Conservation (phyloP, 2,329 filamentous ascomycete species). For the Pochonia chlamydosporia region DNA sequence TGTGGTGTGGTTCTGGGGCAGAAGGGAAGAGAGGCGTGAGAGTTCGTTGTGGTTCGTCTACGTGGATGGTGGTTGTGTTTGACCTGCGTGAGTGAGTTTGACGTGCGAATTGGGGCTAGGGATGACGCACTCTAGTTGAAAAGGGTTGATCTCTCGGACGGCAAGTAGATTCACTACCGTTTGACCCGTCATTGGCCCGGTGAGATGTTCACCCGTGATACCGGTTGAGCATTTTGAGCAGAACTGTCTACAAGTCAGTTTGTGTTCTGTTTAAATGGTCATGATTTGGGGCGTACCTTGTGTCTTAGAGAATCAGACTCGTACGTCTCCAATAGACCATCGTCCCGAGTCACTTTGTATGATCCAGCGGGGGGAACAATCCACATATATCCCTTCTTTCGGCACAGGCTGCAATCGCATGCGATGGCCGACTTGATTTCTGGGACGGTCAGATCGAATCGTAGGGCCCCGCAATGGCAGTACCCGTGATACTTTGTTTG, state of each 20-base stretch:
- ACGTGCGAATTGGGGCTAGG: no score
- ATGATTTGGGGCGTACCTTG: constrained; percentile 9
- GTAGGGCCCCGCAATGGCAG: neutral
- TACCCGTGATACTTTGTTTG: neutral
- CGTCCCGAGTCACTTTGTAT: constrained; percentile 11
- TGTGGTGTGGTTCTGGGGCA: constrained; percentile 8
- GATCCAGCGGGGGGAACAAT: constrained; percentile 5
- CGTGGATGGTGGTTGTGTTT: neutral
- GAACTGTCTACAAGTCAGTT: constrained; percentile 14
- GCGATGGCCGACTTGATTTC: neutral
- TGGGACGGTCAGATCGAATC: neutral
- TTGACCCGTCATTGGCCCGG: constrained; percentile 15
- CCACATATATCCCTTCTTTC: constrained; percentile 24
- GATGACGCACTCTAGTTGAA: constrained; percentile 15
- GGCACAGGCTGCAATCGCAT: neutral
- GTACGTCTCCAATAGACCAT: neutral
- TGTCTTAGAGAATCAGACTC: constrained; percentile 7
- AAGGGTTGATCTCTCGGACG: constrained; percentile 17
- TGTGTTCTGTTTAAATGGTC: neutral
- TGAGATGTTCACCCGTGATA: constrained; percentile 17
- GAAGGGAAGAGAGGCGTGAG: neutral
- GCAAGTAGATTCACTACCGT: constrained; percentile 18
- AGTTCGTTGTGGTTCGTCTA: neutral
- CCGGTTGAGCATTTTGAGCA: constrained; percentile 21
- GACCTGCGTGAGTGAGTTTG: neutral